Evolutionary conservation across 2,329 filamentous ascomycete genomes (phyloP).

Genomic region (Trichophyton verrucosum): DNA sequence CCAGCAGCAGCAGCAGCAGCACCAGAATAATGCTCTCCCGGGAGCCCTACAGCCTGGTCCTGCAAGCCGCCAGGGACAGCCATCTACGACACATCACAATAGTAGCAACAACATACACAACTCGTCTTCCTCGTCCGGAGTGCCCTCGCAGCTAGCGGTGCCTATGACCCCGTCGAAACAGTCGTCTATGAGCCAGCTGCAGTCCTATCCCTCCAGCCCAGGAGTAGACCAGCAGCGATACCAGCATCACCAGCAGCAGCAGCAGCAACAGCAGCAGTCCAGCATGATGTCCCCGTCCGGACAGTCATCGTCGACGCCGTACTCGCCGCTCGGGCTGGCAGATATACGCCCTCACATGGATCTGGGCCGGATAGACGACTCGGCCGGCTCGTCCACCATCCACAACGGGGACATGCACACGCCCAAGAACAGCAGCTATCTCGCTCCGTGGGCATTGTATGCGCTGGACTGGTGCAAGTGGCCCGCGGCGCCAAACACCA

Average conservation of each 20-base stretch:
- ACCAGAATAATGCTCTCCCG: conserved; percentile 41
- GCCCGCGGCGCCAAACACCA: conserved; percentile 55
- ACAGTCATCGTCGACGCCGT: conserved; percentile 43
- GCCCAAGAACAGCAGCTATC: conserved; percentile 74
- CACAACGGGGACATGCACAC: conserved; percentile 56
- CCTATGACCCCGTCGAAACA: conserved; percentile 51
- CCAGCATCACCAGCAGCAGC: conserved; percentile 34
- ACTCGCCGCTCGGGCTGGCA: conserved; percentile 79
- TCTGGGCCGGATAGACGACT: conserved; percentile 62
- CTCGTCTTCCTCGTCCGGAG: conserved; percentile 37
- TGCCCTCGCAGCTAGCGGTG: conserved; percentile 33
- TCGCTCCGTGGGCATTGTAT: conserved; percentile 90
- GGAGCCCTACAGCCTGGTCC: conserved; percentile 49
- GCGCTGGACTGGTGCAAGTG: conserved; percentile 99
- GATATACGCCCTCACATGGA: conserved; percentile 84
- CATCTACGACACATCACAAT: conserved; percentile 41
- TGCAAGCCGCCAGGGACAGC: conserved; percentile 39
- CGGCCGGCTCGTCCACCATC: conserved; percentile 44
- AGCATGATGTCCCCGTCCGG: conserved; percentile 50
- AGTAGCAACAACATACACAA: no score
- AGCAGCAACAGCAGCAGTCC: conserved; percentile 21
- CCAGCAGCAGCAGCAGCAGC: conserved; percentile 16
- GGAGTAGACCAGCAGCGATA: conserved; percentile 49
- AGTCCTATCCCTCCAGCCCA: conserved; percentile 57
- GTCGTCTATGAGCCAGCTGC: conserved; percentile 51